Percentiles rank a stretch among this genome's conserved stretches.
Evolutionary conservation across 2,329 filamentous ascomycete species (phyloP).

Genomic region (Phyllosticta ampelicida): DNA sequence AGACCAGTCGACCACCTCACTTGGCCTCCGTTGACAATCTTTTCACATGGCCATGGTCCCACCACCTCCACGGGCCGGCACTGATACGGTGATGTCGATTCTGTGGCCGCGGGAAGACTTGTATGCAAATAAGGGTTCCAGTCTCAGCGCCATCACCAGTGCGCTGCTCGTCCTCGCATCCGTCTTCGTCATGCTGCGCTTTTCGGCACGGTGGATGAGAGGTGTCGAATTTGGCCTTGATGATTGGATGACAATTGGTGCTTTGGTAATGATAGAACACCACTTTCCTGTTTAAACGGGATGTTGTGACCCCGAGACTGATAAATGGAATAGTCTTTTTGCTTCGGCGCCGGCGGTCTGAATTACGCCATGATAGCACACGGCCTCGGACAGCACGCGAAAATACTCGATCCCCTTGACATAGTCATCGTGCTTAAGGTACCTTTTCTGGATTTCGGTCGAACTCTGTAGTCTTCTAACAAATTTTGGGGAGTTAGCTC

Average conservation of each 20-base stretch:
- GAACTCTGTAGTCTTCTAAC: neutral
- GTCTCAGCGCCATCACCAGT: slow-evolving; percentile 1
- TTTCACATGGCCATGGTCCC: too few species aligned
- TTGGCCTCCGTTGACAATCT: too few species aligned
- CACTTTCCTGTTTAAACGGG: too few species aligned
- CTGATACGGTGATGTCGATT: neutral
- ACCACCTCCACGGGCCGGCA: too few species aligned
- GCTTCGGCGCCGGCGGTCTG: slow-evolving; percentile 4
- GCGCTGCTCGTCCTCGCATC: slow-evolving; percentile 7
- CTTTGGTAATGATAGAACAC: slow-evolving; percentile 16
- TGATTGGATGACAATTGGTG: slow-evolving; percentile 20
- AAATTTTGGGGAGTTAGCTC: slow-evolving; percentile 25
- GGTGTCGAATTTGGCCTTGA: slow-evolving; percentile 18
- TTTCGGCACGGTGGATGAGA: neutral
- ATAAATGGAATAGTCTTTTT: slow-evolving; percentile 7
- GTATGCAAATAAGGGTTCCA: slow-evolving; percentile 1
- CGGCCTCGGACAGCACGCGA: slow-evolving; percentile 15
- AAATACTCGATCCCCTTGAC: slow-evolving; percentile 2
- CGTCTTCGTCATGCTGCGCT: slow-evolving; percentile 7
- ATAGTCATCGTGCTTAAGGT: slow-evolving; percentile 8
- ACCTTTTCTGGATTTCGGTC: neutral
- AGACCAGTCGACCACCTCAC: too few species aligned
- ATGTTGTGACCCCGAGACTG: too few species aligned
- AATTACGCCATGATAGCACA: slow-evolving; percentile 12
- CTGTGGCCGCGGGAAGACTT: neutral